Conservation (phyloP, 192 early-diverging fungal species). For the Chytriomyces confervae region DNA sequence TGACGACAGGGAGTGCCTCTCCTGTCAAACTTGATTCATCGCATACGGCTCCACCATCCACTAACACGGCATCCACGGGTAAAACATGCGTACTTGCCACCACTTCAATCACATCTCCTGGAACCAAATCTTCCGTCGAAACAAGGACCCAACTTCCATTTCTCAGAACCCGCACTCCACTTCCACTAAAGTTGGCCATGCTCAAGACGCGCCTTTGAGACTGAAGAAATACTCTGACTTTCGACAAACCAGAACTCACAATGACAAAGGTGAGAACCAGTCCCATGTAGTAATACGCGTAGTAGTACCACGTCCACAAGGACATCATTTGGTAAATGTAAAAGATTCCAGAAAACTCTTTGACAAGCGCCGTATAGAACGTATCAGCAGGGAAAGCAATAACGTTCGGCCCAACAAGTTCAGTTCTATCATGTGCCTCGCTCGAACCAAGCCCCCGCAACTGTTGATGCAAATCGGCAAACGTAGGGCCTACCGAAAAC, state of each 20-base stretch:
- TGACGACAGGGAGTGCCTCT: constrained; percentile 81
- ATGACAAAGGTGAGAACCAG: constrained; percentile 51
- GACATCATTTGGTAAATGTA: constrained; percentile 56
- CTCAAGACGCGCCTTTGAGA: constrained; percentile 50
- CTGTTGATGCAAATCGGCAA: constrained; percentile 36
- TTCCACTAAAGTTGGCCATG: constrained; percentile 56
- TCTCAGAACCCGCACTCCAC: constrained; percentile 53
- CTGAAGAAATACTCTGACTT: constrained; percentile 43
- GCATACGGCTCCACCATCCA: constrained; percentile 74
- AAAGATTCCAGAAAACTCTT: constrained; percentile 58
- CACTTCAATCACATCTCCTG: constrained; percentile 78
- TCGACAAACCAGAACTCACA: constrained; percentile 45
- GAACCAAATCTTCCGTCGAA: constrained; percentile 63
- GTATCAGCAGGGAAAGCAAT: constrained; percentile 70
- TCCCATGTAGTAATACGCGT: constrained; percentile 60
- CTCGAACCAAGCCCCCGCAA: constrained; percentile 51
- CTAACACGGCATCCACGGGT: constrained; percentile 72
- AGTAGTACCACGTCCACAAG: constrained; percentile 52
- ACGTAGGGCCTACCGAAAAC: constrained; percentile 62
- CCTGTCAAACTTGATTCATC: constrained; percentile 78
- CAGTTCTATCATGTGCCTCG: constrained; percentile 60
- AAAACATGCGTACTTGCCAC: constrained; percentile 51
- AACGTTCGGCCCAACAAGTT: constrained; percentile 72
- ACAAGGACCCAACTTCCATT: constrained; percentile 60
- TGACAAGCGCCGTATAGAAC: constrained; percentile 56